A percentile compares a stretch with the other conserved stretches of the same genome.
phyloP scores from a whole-genome alignment of 1,284 basidiomycete species.

The Xerocomus amazonicus region DNA sequence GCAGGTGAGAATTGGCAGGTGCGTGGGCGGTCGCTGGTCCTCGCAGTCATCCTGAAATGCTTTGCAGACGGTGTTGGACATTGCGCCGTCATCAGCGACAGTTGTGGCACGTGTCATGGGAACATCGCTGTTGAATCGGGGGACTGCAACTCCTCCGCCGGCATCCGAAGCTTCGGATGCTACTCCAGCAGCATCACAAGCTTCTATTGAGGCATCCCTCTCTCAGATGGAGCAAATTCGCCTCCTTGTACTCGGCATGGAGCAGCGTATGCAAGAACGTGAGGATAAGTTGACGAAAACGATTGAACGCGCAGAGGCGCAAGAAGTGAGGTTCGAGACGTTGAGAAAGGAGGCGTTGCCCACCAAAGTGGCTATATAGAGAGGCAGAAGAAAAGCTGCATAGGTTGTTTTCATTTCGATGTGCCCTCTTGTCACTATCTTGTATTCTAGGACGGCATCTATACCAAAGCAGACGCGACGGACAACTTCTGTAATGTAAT shows the following conservation, averaged over 20 bases:
- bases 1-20: constrained; percentile 77
- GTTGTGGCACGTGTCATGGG: constrained; percentile 29
- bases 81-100: constrained; percentile 37
- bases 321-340: constrained; percentile 40
- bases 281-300: constrained; percentile 61
- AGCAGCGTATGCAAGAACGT: constrained; percentile 61
- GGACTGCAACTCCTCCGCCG: constrained; percentile 11
- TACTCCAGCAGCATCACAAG: constrained; percentile 15
- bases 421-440: constrained; percentile 5
- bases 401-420: constrained; percentile 8
- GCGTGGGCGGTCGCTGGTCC: constrained; percentile 3
- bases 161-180: constrained; percentile 16
- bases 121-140: constrained; percentile 21
- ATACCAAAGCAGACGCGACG: constrained; percentile 3
- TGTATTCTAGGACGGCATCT: constrained; percentile 24
- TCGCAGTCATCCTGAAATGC: no score
- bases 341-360: constrained; percentile 24
- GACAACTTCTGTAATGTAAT: constrained; percentile 1
- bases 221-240: constrained; percentile 69
- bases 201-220: constrained; percentile 32
- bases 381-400: not conserved
- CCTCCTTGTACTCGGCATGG: constrained; percentile 71
- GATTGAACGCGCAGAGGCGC: constrained; percentile 58
- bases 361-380: constrained; percentile 15
- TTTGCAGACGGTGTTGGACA: constrained; percentile 47